Evolutionary conservation across 2,329 filamentous ascomycete genomes (phyloP).

Genomic region (Cryphonectria carpinicola): DNA sequence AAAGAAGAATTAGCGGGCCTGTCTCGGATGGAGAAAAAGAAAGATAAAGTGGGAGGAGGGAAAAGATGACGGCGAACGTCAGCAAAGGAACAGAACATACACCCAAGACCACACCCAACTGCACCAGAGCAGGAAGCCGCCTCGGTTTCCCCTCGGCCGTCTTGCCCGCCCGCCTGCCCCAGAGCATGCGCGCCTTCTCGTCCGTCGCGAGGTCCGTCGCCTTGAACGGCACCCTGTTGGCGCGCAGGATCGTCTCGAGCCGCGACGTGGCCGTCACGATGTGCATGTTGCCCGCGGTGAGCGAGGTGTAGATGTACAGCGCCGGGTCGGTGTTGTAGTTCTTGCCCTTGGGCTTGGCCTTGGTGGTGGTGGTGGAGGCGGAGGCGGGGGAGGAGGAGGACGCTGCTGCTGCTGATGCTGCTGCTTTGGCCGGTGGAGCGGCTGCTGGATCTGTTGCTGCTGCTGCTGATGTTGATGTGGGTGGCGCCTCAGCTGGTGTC

Average conservation of each 20-base stretch:
- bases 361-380: slow-evolving; percentile 17
- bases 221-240: slow-evolving; percentile 92
- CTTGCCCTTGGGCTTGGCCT: slow-evolving; percentile 33
- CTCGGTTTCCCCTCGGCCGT: slow-evolving; percentile 62
- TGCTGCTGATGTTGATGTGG: neutral
- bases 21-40: neutral
- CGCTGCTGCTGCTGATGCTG: too few species aligned
- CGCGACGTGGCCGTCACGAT: slow-evolving; percentile 96
- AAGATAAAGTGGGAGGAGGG: slow-evolving; percentile 34
- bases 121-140: slow-evolving; percentile 87
- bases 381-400: slow-evolving; percentile 3
- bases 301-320: slow-evolving; percentile 93
- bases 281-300: slow-evolving; percentile 93
- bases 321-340: slow-evolving; percentile 65
- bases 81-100: slow-evolving; percentile 57
- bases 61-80: neutral
- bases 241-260: slow-evolving; percentile 93
- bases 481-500: slow-evolving; percentile 5
- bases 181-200: slow-evolving; percentile 84
- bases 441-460: slow-evolving; percentile 5
- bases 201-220: slow-evolving; percentile 91
- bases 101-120: slow-evolving; percentile 82
- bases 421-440: neutral
- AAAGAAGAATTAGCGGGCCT: neutral
- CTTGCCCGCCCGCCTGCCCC: slow-evolving; percentile 81